Conservation (phyloP, 176 grass and related monocot genomes). For the Triticum urartu region DNA sequence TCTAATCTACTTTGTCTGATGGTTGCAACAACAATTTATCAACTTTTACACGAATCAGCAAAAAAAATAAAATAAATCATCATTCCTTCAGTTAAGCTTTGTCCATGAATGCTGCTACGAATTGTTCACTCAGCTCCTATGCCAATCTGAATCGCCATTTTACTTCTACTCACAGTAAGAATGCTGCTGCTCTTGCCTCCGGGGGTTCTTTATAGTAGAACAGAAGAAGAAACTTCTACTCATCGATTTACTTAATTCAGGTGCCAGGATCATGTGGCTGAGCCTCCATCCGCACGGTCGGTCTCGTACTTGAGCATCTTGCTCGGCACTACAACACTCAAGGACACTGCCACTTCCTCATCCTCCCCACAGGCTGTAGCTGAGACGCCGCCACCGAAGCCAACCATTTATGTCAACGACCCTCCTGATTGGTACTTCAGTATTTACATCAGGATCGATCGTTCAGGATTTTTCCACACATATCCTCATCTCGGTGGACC, state of each 20-base stretch:
- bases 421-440: not conserved
- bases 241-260: not conserved
- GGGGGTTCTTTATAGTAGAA: not conserved
- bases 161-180: not conserved
- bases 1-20: not conserved
- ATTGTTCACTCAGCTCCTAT: not conserved
- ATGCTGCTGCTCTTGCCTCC: not conserved
- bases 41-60: not conserved
- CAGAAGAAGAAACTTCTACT: not conserved
- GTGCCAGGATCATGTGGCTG: not conserved
- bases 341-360: not conserved
- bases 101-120: not conserved
- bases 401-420: not conserved
- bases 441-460: not conserved
- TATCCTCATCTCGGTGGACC: not conserved
- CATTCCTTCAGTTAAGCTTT: not conserved
- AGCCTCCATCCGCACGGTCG: not conserved
- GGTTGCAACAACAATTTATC: not conserved
- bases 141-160: not conserved
- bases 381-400: not conserved
- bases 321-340: not conserved
- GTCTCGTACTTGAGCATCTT: not conserved
- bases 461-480: not conserved
- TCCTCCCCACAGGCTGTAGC: not conserved
- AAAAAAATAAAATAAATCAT: not conserved